Evolutionary conservation across 441 rosid species (phyloP), one percentile per base, ranked within the genome.

Genomic region (Manihot esculenta): DNA sequence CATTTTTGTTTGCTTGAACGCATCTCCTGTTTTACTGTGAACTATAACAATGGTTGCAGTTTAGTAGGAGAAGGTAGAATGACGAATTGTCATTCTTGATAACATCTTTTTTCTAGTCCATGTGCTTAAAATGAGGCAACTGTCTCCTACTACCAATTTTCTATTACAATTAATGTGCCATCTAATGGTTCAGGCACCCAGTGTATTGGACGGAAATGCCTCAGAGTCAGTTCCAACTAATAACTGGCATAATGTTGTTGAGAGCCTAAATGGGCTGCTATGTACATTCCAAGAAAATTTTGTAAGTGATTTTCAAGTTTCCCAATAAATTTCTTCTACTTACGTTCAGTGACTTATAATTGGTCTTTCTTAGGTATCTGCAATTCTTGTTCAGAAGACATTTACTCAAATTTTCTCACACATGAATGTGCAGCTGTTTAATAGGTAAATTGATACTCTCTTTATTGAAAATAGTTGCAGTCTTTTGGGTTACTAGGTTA

Each of bases 401-500:
- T 74, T 79, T 62, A 41, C 70, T 65, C 83, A 83, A 68, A 69
- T 64, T 42, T 83, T 83, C 58, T 63, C 79, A 53, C 74, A 79
- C 73, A 72, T 83, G 53, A 79, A 79, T 71, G 71, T 79, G 42
- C 87, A 79, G 65, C 76, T 83, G 33, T 83, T 83, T 69, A 83
- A 83, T 72, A 72, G 87, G 86, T 83, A 64, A 60, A 11, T 33
- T 66, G 12, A 18, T 59, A 7, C 23, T 27, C 6, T 38, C 13
- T 18, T 35, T 55, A 18, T 18, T 23, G 21, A 13, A 35, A 67
- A 13, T 60, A 53, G 44, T 10, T 48, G 64, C 50, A 35, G 59
- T 67, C 41, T 26, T 56, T n/a, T 41, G 12, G 27, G 42, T 45
- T 61, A 13, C 47, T 50, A 27, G 26, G 20, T 73, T 55, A 56